Percentiles rank a stretch among this genome's conserved stretches.
These are phyloP conservation scores for Delonix regia DNA, from an alignment of 306 rosid genomes.

Conservation along the genomic window DNA sequence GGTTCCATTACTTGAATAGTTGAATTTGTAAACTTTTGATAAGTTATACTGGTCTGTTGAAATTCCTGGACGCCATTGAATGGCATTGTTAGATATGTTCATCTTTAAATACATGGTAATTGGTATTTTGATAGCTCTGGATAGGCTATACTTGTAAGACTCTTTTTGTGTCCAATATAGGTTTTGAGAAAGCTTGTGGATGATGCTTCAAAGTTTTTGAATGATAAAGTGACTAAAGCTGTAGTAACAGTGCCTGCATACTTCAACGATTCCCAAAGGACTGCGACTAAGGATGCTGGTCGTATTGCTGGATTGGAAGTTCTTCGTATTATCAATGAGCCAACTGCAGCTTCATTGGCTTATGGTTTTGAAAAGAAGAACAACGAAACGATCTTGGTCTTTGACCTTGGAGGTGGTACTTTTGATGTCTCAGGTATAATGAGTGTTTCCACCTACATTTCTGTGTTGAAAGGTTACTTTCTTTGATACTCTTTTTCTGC, in stretches of 20 bases:
- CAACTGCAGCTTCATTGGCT: conserved; percentile 95
- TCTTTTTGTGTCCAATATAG: background rate
- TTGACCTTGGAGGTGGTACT: conserved; percentile 99
- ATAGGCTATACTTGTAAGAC: background rate
- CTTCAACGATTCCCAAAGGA: conserved; percentile 98
- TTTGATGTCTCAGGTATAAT: conserved; percentile 91
- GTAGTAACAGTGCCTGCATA: conserved; percentile 98
- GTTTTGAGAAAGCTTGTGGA: conserved; percentile 97
- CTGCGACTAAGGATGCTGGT: conserved; percentile 99
- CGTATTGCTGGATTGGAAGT: conserved; percentile 96
- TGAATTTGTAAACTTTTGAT: background rate
- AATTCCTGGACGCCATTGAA: background rate
- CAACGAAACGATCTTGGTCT: conserved; percentile 92
- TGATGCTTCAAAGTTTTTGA: conserved; percentile 94
- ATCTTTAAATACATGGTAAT: background rate
- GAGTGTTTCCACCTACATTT: background rate
- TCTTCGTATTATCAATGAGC: conserved; percentile 92
- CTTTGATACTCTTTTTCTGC: background rate
- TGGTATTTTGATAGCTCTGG: background rate
- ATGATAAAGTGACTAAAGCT: conserved; percentile 95
- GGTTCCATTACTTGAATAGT: background rate
- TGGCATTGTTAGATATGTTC: background rate
- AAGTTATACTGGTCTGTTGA: background rate
- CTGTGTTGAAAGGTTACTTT: background rate
- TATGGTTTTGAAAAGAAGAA: conserved; percentile 95